A percentile compares a stretch with the other conserved stretches of the same genome.
Conservation (phyloP, 2,329 filamentous ascomycete genomes). For the Calonectria fujianensis region DNA sequence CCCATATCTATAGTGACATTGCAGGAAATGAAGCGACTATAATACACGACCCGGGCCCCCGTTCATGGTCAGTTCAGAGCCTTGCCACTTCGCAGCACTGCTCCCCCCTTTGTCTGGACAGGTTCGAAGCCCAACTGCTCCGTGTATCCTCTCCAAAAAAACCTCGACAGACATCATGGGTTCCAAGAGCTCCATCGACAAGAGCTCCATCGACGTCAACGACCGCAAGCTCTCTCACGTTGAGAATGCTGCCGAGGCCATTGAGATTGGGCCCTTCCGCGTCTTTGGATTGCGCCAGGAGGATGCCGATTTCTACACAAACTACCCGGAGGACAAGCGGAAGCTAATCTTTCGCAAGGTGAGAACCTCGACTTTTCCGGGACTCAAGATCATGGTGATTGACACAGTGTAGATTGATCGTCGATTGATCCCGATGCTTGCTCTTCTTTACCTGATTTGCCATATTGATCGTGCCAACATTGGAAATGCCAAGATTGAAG, state of each 20-base stretch:
- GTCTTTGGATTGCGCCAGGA: constrained; percentile 49
- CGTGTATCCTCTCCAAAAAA: background rate
- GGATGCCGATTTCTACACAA: constrained; percentile 52
- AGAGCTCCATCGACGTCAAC: constrained; percentile 46
- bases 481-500: constrained; percentile 70
- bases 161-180: constrained; percentile 40
- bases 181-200: constrained; percentile 48
- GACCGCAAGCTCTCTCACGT: constrained; percentile 46
- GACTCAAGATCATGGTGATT: background rate
- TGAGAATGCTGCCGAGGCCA: constrained; percentile 44
- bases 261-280: constrained; percentile 48
- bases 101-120: background rate
- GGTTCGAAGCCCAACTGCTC: background rate
- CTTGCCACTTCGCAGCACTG: background rate
- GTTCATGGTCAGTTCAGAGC: background rate
- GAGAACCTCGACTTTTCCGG: background rate
- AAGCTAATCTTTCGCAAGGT: constrained; percentile 51
- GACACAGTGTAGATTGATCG: constrained; percentile 57
- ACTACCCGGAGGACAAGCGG: constrained; percentile 47
- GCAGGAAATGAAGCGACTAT: constrained; percentile 41
- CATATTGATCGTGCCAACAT: constrained; percentile 74
- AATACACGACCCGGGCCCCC: constrained; percentile 40
- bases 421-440: constrained; percentile 68
- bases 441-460: constrained; percentile 72
- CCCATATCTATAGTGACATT: constrained; percentile 25